Conservation (phyloP, 495 filamentous ascomycete species). For the Penicillium desertorum region DNA sequence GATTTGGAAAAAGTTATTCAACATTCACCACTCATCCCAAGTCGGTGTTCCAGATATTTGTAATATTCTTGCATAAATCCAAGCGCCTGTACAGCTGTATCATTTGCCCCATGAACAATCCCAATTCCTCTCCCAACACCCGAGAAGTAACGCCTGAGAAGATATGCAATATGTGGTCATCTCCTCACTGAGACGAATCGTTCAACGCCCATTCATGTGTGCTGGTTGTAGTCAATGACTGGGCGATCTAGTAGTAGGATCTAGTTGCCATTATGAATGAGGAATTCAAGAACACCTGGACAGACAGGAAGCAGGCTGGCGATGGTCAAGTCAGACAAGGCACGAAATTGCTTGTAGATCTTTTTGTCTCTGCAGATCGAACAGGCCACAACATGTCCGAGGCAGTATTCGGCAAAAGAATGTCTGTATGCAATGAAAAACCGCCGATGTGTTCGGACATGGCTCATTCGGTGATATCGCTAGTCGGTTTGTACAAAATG, state of each 20-base stretch:
- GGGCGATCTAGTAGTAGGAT: neutral
- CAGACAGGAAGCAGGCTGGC: neutral
- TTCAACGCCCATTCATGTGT: neutral
- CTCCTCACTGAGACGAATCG: neutral
- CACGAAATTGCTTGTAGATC: neutral
- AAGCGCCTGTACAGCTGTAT: constrained; percentile 5
- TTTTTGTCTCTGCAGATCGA: neutral
- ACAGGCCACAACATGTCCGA: constrained; percentile 2
- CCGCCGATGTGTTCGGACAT: constrained; percentile 2
- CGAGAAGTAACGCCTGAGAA: constrained; percentile 11
- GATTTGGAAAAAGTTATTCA: constrained; percentile 6
- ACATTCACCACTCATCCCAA: neutral
- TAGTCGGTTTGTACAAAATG: constrained; percentile 93
- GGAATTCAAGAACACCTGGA: neutral
- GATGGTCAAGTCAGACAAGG: neutral
- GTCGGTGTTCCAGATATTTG: neutral
- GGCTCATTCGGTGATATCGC: constrained; percentile 39
- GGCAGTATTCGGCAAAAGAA: constrained; percentile 8
- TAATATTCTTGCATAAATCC: constrained; percentile 5
- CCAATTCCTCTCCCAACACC: neutral
- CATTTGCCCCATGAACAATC: neutral
- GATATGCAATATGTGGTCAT: constrained; percentile 7
- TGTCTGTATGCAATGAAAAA: constrained; percentile 13
- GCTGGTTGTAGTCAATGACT: neutral
- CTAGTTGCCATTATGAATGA: neutral